Base-by-base conservation (phyloP, 1,284 basidiomycete genomes). In the Irpex lacteus region DNA sequence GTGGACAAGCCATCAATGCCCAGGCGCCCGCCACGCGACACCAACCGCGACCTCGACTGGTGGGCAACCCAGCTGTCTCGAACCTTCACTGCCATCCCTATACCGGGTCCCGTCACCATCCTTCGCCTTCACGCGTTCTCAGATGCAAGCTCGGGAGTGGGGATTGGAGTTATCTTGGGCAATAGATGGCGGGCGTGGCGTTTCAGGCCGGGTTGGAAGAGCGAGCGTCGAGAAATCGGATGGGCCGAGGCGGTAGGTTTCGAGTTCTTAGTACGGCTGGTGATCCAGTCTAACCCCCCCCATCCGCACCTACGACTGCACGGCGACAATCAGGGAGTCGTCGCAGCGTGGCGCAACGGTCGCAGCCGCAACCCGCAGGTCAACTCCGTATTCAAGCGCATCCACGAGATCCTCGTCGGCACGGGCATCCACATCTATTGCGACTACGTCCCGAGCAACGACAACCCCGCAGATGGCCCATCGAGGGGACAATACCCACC, bases 401-500 rank as follows among this genome's bases (percentile, higher is more conserved):
- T 78, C 1, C 67, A 65, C 2, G 1, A 56, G 0, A 0, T 63
- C 40, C 54, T 70, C 11, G 64, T 60, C 2, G 19, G 49, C 8
- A 1, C 5, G 0, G 0, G 55, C 0, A 52, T 34, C 40, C 11
- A 7, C 0, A 15, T 70, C 18, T 59, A 69, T 60, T 50, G 67
- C 0, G 3, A 36, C 18, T 77, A 77, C 61, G 67, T 76, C 52
- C 34, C 57, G 15, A 74, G 70, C 49, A 65, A 62, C 0, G 2
- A 21, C 9, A 82, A 82, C 69, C 80, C 79, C 6, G 78, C 81
- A 1, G 78, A 83, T 49, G 56, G 6, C 0, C 78, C 80, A 0
- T 84, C 79, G 0, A 36, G 76, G 8, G 78, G 81, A 0, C 58
- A 71, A 4, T 79, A 74, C 60, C 69, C 69, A 1, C 52, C 52